These are phyloP conservation scores for Chlamydomonas eustigma DNA, from an alignment of 139 green algal genomes.

Conservation along the genomic window DNA sequence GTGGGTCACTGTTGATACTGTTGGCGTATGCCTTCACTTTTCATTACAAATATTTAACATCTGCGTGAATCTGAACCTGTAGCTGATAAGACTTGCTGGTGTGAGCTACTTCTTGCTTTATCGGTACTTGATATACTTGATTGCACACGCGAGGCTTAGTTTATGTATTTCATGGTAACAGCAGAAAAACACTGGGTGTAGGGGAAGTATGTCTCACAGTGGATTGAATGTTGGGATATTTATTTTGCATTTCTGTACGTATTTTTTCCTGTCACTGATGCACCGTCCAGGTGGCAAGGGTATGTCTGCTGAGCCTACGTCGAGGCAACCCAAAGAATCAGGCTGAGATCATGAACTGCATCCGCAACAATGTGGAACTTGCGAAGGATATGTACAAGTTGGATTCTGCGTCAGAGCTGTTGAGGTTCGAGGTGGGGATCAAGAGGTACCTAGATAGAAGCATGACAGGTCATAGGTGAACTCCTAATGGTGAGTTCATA, in stretches of 20 bases:
- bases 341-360: constrained; percentile 35
- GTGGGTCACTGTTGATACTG: neutral
- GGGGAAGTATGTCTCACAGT: too few relatives aligned
- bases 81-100: neutral
- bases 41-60: constrained; percentile 2
- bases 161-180: too few relatives aligned
- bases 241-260: too few relatives aligned
- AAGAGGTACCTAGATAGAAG: too few relatives aligned
- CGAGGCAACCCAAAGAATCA: constrained; percentile 48
- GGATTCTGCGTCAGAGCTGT: constrained; percentile 26
- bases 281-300: constrained; percentile 11
- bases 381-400: constrained; percentile 13
- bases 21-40: neutral
- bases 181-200: too few relatives aligned
- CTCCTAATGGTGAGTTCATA: too few relatives aligned
- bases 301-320: constrained; percentile 29
- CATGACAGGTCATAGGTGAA: too few relatives aligned
- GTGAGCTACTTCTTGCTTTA: too few relatives aligned
- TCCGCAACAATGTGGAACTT: constrained; percentile 19
- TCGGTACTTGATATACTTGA: too few relatives aligned
- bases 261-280: too few relatives aligned
- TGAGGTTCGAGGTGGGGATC: constrained; percentile 9
- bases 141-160: too few relatives aligned
- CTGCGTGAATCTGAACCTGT: neutral
- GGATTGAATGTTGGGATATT: too few relatives aligned